Percentiles rank a stretch among this genome's conserved stretches.
Conservation (phyloP, 129 eudicot genomes). For the Pseudognaphalium luteoalbum region DNA sequence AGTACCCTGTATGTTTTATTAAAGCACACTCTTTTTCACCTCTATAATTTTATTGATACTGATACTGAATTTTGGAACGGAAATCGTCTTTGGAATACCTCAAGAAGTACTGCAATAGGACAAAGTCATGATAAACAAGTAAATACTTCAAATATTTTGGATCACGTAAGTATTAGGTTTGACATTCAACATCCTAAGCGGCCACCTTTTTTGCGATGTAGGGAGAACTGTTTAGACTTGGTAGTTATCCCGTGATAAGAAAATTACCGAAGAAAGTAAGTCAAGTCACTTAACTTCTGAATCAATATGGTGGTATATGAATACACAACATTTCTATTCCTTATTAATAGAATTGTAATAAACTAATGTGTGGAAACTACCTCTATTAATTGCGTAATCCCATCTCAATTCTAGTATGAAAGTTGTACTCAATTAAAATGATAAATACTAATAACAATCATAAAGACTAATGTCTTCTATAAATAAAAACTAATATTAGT, state of each 20-base stretch:
- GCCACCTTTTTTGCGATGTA: neutral
- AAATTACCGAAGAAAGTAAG: neutral
- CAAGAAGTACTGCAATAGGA: conserved; percentile 1
- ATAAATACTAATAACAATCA: neutral
- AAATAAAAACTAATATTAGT: no score
- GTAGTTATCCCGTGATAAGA: neutral
- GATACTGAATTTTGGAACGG: neutral
- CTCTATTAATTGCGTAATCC: neutral
- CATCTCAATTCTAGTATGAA: neutral
- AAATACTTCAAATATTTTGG: neutral
- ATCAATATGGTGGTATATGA: neutral
- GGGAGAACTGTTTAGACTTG: neutral
- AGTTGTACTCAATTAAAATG: neutral
- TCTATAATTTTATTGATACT: no score
- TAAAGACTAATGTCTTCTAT: neutral
- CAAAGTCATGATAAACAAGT: neutral
- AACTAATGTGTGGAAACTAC: neutral
- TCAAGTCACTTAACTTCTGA: neutral
- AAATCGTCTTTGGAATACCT: neutral
- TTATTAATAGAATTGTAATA: neutral
- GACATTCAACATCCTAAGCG: neutral
- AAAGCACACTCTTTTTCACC: neutral
- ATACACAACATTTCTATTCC: neutral
- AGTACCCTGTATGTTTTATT: neutral
- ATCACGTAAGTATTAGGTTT: conserved; percentile 5